Base-by-base conservation (phyloP, 2,329 filamentous ascomycete species). In the Xylaria sp. region DNA sequence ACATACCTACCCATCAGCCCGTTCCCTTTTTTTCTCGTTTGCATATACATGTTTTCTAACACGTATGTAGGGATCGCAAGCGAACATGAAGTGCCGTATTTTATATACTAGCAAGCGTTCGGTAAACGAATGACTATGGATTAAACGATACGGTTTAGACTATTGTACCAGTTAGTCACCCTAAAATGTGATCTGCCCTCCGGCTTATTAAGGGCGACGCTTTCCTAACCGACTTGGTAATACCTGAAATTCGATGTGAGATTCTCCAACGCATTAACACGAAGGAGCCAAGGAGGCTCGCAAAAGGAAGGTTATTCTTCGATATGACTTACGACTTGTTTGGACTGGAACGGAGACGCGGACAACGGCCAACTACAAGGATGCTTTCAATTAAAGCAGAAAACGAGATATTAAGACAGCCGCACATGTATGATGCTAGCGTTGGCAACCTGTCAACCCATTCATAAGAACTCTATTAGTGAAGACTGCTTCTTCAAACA, bases 41-140 rank as follows among this genome's bases (percentile, higher is more conserved):
- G 11, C 15, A 11, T 17, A 9, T 51, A n/a, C n/a, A n/a, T n/a
- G n/a, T n/a, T n/a, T n/a, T 29, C 55, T 69, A 51, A 71, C 57
- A 20, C 13, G 36, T 13, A 58, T 51, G 55, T 50, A 80, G 78
- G 68, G 78, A 79, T 71, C 77, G 78, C 55, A 80, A 76, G 68
- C 73, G 74, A 72, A 72, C 64, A 70, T 71, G 55, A 70, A 45
- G 31, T 45, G 25, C 44, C 56, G 56, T 54, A 36, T 64, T 42
- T n/a, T 73, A 59, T 67, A 71, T 68, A 69, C 66, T 70, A 70
- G 65, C 66, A 67, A 68, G 66, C 57, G 57, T 71, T 56, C 42
- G 50, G 65, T 27, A 65, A n/a, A 61, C 60, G 62, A 69, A 61
- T 60, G 51, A 61, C 61, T 36, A 64, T 71, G 55, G 55, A 66